phyloP scores from a whole-genome alignment of 257 asterid genomes.

The Asclepias syriaca region DNA sequence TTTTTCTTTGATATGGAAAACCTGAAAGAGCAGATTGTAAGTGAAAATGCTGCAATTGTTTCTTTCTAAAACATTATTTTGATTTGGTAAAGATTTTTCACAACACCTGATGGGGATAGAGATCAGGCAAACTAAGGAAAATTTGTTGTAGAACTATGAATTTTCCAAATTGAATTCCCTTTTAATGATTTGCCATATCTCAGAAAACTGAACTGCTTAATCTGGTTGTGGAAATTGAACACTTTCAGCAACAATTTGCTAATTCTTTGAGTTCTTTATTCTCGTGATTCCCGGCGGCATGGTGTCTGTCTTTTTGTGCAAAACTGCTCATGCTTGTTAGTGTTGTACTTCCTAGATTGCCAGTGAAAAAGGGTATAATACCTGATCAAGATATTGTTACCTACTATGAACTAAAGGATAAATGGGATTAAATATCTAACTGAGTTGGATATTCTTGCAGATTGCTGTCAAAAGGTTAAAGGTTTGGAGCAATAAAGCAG shows the following conservation, averaged over 20 bases:
- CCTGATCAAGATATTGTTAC: background rate
- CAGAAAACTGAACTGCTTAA: background rate
- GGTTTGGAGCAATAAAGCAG: conserved; percentile 27
- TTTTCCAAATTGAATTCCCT: background rate
- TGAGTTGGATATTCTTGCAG: conserved; percentile 10
- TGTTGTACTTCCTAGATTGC: background rate
- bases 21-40: background rate
- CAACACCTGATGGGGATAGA: background rate
- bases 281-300: background rate
- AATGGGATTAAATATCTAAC: background rate
- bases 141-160: background rate
- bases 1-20: too few species aligned
- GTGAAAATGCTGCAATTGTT: background rate
- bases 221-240: background rate
- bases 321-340: background rate
- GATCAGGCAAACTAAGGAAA: background rate
- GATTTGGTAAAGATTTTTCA: background rate
- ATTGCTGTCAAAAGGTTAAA: conserved; percentile 24
- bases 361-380: background rate
- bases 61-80: too few species aligned
- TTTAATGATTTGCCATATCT: background rate
- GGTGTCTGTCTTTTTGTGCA: background rate
- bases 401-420: background rate
- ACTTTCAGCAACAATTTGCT: background rate
- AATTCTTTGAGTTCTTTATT: background rate